These are phyloP conservation scores for Anethum foeniculum DNA, from an alignment of 140 eudicot species.

Conservation along the genomic window DNA sequence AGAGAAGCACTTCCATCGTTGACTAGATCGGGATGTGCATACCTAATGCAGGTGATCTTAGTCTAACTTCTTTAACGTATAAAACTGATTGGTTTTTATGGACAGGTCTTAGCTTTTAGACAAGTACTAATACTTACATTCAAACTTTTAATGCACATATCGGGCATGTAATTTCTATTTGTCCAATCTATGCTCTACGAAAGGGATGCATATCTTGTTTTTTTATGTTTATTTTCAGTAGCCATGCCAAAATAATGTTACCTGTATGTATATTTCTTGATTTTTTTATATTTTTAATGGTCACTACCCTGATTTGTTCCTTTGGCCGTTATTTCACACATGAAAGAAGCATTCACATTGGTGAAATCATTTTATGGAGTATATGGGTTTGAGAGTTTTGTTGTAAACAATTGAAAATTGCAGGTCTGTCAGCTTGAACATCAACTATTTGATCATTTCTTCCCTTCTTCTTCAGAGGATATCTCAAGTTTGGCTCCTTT, in stretches of 20 bases:
- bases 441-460: constrained; percentile 89
- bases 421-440: constrained; percentile 98
- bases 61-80: constrained; percentile 11
- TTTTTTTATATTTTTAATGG: background rate
- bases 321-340: background rate
- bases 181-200: background rate
- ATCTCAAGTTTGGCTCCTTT: constrained; percentile 88
- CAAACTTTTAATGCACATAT: background rate
- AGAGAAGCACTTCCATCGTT: constrained; percentile 79
- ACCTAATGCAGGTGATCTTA: constrained; percentile 71
- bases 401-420: constrained; percentile 14
- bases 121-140: background rate
- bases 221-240: background rate
- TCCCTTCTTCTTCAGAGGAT: constrained; percentile 91
- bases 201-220: background rate
- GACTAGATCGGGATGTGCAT: constrained; percentile 96
- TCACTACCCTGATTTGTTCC: background rate
- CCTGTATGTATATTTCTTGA: background rate
- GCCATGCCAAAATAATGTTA: background rate
- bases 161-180: background rate
- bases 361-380: background rate
- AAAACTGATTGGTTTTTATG: background rate
- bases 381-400: background rate
- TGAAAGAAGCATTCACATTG: background rate
- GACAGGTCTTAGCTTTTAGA: background rate